These are phyloP conservation scores for Podila epigama DNA, from an alignment of 192 early-diverging fungal genomes.

Conservation along the genomic window DNA sequence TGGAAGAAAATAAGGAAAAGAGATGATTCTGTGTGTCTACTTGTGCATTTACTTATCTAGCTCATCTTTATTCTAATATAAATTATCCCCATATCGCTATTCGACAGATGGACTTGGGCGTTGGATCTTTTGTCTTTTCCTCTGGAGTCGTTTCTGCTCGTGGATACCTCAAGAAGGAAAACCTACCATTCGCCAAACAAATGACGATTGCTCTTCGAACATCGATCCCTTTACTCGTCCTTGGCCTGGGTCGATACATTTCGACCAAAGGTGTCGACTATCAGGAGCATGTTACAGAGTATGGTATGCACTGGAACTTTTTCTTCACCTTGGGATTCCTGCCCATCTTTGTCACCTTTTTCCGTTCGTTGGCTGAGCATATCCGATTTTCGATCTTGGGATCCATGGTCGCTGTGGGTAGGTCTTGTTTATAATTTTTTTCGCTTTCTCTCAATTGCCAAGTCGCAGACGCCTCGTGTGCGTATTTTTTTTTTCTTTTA, in stretches of 20 bases:
- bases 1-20: not conserved
- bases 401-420: conserved; percentile 55
- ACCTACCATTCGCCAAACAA: conserved; percentile 32
- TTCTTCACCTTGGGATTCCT: conserved; percentile 92
- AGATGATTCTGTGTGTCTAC: not conserved
- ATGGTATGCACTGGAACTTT: conserved; percentile 99
- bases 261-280: conserved; percentile 87
- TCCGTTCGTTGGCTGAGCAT: conserved; percentile 58
- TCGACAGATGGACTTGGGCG: conserved; percentile 97
- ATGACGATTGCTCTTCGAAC: conserved; percentile 56
- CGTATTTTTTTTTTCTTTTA: not conserved
- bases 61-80: too few species aligned
- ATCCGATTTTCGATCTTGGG: conserved; percentile 65
- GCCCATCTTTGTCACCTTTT: conserved; percentile 77
- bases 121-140: conserved; percentile 94
- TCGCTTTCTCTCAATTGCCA: too few species aligned
- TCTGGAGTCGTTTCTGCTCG: conserved; percentile 82
- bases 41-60: not conserved
- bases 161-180: conserved; percentile 56
- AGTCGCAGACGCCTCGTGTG: too few species aligned
- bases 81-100: too few species aligned
- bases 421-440: too few species aligned
- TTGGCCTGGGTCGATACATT: conserved; percentile 78
- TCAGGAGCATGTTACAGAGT: conserved; percentile 94
- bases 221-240: conserved; percentile 70